Conservation (phyloP, 1,284 basidiomycete genomes). For the Cryptococcus depauperatus region DNA sequence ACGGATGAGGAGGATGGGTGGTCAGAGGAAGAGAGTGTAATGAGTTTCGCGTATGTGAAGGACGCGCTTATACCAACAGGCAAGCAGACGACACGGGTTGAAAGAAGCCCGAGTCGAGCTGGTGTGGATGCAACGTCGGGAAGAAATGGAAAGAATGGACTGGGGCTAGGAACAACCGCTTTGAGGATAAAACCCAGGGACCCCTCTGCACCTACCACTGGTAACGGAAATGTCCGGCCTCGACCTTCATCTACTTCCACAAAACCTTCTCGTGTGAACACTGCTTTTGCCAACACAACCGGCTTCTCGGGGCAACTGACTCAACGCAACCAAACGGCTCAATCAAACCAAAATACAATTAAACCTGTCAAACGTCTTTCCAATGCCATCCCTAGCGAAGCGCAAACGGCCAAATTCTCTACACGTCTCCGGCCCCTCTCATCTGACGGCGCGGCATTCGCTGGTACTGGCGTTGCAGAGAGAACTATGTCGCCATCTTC, state of each 20-base stretch:
- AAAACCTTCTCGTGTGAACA: no score
- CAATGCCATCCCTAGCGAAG: background rate
- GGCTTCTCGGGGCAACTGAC: background rate
- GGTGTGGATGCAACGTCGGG: background rate
- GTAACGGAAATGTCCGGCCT: background rate
- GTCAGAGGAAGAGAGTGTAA: slow-evolving; percentile 6
- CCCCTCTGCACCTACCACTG: background rate
- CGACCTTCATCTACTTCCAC: background rate
- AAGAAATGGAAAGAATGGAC: background rate
- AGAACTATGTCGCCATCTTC: background rate
- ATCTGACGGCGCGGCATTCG: slow-evolving; percentile 2
- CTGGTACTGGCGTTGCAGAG: background rate
- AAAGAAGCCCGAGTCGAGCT: background rate
- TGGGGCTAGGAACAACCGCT: no score
- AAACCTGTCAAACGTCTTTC: background rate
- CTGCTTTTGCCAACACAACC: background rate
- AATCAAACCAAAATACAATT: no score
- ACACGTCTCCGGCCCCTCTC: slow-evolving; percentile 31
- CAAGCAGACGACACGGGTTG: background rate
- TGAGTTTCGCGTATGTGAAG: slow-evolving; percentile 36
- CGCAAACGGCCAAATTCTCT: slow-evolving; percentile 39
- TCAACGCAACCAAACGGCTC: background rate
- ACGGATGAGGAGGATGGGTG: background rate
- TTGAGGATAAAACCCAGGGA: no score
- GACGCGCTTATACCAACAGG: slow-evolving; percentile 14